Conservation (phyloP, 495 filamentous ascomycete genomes). For the Aspergillus sclerotiicarbonarius region DNA sequence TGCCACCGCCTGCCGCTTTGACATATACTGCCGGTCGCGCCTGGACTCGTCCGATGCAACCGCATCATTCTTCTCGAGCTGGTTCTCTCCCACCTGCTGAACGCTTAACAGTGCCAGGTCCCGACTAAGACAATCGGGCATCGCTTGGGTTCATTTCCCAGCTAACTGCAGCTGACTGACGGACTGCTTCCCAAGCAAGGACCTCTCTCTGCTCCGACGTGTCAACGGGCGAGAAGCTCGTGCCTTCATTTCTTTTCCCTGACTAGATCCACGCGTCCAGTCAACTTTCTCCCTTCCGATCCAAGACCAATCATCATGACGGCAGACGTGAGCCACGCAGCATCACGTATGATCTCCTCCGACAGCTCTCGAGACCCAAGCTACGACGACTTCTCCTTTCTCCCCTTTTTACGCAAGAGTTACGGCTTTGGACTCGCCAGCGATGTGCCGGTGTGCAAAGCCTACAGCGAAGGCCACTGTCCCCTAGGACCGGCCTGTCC, state of each 20-base stretch:
- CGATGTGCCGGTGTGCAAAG: constrained; percentile 76
- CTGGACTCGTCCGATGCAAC: not conserved
- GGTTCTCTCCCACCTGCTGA: not conserved
- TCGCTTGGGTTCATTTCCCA: not conserved
- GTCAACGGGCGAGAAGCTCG: not conserved
- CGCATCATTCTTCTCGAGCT: not conserved
- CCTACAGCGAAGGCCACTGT: constrained; percentile 75
- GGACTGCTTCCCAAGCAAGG: not conserved
- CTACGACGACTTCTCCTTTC: constrained; percentile 68
- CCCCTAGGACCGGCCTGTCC: constrained; percentile 73
- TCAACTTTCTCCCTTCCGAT: not conserved
- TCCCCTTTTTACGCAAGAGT: constrained; percentile 66
- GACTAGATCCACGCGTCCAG: not conserved
- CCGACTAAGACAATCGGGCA: not conserved
- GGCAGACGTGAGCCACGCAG: constrained; percentile 36
- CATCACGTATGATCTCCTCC: constrained; percentile 34
- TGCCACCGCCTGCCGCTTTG: constrained; percentile 14
- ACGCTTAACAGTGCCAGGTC: not conserved
- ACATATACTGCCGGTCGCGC: not conserved
- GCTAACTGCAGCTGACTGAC: not conserved
- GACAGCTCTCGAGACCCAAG: constrained; percentile 48
- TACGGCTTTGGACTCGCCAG: constrained; percentile 77
- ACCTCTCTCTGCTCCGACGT: not conserved
- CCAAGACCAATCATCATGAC: constrained; percentile 31
- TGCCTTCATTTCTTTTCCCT: not conserved